Evolutionary conservation across 345 rosid species (phyloP), one percentile per base, ranked within the genome.

Genomic region (Rhodomyrtus tomentosa): DNA sequence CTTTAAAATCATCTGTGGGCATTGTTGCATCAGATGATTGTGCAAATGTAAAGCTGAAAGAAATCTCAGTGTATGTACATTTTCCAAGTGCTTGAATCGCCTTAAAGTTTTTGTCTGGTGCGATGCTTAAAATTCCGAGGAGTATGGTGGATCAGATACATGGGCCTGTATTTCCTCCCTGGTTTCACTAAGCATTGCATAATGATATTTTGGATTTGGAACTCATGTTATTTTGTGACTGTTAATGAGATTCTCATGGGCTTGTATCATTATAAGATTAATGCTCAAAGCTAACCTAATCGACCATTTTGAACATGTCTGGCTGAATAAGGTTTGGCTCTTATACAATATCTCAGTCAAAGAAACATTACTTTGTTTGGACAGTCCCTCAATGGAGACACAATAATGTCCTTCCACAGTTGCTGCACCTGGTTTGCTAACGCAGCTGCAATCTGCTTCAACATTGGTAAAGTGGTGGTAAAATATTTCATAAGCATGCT

Each of bases 371-470:
- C 86, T 54, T 80, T 85, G 85, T 84, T 74, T 84, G 40, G 80
- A 50, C 40, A 58, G 56, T 87, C 85, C 38, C 73, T 73, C 53
- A 86, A 68, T 82, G 42, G 87, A 84, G 55, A 84, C 84, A 24
- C 36, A 40, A 49, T 52, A 81, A 80, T 86, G 85, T 85, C 83
- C 87, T 82, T 87, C 62, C 85, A 83, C 87, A 36, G 52, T 58
- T 50, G 87, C 55, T 85, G 82, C 85, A 56, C 81, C 58, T 81
- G 50, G 87, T 53, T 89, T 83, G 87, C 86, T 89, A 88, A 42
- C 87, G 93, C 90, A 91, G 89, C 88, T 91, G 93, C 85, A 90
- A 87, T 83, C 90, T 91, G 93, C 87, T 89, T 90, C 89, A 87
- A 82, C 88, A 84, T 86, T 32, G 82, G 84, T 48, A 11, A 73